Percentiles rank a stretch among this genome's conserved stretches.
These are phyloP conservation scores for Hordeum pubiflorum DNA, from an alignment of 202 grass and related monocot species.

Conservation along the genomic window DNA sequence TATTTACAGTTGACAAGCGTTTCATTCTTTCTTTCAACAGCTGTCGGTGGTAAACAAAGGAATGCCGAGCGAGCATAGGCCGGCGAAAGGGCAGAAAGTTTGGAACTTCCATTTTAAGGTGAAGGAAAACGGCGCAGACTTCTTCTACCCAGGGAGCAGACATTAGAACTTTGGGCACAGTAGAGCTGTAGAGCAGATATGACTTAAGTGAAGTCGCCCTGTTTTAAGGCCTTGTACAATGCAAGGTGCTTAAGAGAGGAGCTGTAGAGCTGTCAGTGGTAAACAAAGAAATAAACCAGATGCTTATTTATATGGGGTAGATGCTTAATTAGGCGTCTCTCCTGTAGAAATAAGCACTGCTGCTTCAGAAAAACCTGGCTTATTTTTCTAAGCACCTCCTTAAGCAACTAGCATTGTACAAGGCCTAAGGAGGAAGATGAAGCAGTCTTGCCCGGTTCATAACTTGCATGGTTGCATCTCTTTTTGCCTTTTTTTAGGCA, in stretches of 20 bases:
- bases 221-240: background rate
- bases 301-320: no score
- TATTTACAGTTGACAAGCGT: background rate
- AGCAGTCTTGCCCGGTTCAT: background rate
- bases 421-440: background rate
- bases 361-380: no score
- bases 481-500: background rate
- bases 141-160: slow-evolving; percentile 72
- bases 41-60: slow-evolving; percentile 62
- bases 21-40: slow-evolving; percentile 32
- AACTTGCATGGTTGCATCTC: background rate
- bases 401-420: no score
- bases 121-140: slow-evolving; percentile 65
- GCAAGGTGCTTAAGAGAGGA: no score
- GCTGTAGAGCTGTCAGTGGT: no score
- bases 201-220: background rate
- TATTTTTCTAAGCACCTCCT: no score
- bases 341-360: no score
- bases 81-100: slow-evolving; percentile 31
- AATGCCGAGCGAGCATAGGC: slow-evolving; percentile 17
- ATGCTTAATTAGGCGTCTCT: no score
- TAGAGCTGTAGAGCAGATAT: background rate
- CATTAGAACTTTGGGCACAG: slow-evolving; percentile 40
- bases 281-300: no score
- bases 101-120: slow-evolving; percentile 84